Conservation (phyloP, 169 alveolate genomes). For the Eimeria necatrix region DNA sequence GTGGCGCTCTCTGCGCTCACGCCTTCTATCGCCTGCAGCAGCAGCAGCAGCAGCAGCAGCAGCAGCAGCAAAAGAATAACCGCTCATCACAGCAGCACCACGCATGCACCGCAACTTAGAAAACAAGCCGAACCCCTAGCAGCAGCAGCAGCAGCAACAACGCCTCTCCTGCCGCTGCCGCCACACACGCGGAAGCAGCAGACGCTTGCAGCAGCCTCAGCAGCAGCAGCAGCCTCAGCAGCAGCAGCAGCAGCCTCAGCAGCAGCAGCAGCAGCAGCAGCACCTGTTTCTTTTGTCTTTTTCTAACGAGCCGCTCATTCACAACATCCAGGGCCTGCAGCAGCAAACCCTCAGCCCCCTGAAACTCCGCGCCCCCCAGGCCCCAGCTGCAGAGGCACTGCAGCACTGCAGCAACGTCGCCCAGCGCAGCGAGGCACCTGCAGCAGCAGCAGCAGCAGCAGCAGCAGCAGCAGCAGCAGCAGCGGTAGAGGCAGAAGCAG, state of each 20-base stretch:
- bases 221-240: constrained; percentile 15
- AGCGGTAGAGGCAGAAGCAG: background rate
- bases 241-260: constrained; percentile 14
- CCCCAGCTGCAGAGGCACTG: constrained; percentile 63
- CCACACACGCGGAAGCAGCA: no score
- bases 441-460: background rate
- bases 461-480: background rate
- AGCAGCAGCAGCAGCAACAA: background rate
- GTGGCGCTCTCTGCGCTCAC: constrained; percentile 7
- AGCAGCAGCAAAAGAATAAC: background rate
- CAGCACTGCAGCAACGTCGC: constrained; percentile 57
- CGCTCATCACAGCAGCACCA: background rate
- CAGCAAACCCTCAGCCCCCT: constrained; percentile 44
- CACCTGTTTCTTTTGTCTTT: constrained; percentile 26
- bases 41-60: background rate
- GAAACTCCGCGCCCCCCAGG: constrained; percentile 22
- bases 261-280: background rate
- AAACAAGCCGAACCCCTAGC: background rate
- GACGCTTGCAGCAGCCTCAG: no score
- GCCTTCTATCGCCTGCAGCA: constrained; percentile 56
- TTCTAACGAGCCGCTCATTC: constrained; percentile 21
- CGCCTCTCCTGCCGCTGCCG: no score
- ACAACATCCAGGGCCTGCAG: constrained; percentile 48
- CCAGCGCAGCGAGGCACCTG: constrained; percentile 51
- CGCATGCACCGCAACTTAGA: background rate